These are phyloP conservation scores for Cornus suecica DNA, from an alignment of 148 eudicot species.

Conservation along the genomic window DNA sequence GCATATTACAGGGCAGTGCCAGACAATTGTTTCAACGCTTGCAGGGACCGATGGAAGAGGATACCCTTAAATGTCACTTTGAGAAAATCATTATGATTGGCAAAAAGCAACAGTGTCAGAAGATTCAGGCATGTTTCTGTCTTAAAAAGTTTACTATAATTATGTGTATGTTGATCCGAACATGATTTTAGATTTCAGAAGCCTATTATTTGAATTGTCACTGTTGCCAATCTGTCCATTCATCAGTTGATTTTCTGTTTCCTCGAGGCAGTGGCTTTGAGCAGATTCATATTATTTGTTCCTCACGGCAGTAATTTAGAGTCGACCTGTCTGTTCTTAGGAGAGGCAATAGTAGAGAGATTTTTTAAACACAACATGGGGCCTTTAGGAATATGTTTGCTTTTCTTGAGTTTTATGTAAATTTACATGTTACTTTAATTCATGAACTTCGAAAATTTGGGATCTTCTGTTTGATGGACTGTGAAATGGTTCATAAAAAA, in stretches of 20 bases:
- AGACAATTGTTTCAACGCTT: constrained; percentile 83
- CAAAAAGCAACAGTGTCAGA: constrained; percentile 43
- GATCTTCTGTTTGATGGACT: too few species aligned
- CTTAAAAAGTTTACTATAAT: constrained; percentile 7
- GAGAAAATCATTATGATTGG: constrained; percentile 72
- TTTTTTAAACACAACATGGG: background rate
- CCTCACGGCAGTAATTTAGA: background rate
- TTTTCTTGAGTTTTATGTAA: too few species aligned
- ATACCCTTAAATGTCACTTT: constrained; percentile 78
- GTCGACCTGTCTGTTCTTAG: background rate
- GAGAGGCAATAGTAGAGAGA: background rate
- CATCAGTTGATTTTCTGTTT: background rate
- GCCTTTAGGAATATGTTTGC: too few species aligned
- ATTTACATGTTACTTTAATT: too few species aligned
- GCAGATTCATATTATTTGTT: background rate
- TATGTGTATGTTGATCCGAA: background rate
- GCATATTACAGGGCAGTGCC: constrained; percentile 75
- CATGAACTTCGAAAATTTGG: too few species aligned
- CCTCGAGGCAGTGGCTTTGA: background rate
- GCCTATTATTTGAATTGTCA: background rate
- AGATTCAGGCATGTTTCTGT: constrained; percentile 50
- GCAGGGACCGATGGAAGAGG: constrained; percentile 93
- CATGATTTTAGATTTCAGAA: constrained; percentile 7
- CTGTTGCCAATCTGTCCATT: background rate
- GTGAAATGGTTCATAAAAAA: too few species aligned